A percentile compares a stretch with the other conserved stretches of the same genome.
phyloP scores from a whole-genome alignment of 441 rosid genomes.

The Kokia cookei region DNA sequence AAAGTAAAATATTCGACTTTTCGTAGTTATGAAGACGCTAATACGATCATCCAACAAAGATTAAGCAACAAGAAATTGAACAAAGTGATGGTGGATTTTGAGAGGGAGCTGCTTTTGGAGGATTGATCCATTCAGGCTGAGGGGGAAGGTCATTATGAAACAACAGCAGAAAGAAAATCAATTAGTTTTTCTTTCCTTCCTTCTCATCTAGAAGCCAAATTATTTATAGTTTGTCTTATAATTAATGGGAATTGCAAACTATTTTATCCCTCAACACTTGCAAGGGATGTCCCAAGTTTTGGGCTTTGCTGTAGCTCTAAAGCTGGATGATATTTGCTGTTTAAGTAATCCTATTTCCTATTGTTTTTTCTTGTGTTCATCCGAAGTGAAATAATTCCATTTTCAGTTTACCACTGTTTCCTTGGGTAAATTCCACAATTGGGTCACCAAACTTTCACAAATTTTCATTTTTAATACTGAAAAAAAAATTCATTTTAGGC shows the following conservation, averaged over 20 bases:
- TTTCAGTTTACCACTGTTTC: neutral
- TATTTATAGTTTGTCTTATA: neutral
- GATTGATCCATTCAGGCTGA: neutral
- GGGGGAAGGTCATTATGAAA: neutral
- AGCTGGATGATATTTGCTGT: neutral
- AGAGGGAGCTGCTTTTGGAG: neutral
- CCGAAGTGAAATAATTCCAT: neutral
- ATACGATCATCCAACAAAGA: slow-evolving; percentile 32
- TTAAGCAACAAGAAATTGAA: slow-evolving; percentile 57
- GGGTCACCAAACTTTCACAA: no score
- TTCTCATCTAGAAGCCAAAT: neutral
- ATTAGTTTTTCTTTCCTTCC: neutral
- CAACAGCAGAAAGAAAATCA: neutral
- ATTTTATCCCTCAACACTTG: neutral
- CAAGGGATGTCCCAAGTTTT: neutral
- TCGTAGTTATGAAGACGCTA: slow-evolving; percentile 27
- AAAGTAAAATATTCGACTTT: neutral
- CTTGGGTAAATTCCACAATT: no score
- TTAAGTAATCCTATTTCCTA: neutral
- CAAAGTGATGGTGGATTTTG: slow-evolving; percentile 41
- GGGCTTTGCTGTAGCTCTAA: neutral
- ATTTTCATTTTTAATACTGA: no score
- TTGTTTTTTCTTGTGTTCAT: neutral
- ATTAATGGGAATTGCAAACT: neutral
- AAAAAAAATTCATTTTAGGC: no score